phyloP scores from a whole-genome alignment of 2,329 filamentous ascomycete species.

The Fusarium staphyleae region DNA sequence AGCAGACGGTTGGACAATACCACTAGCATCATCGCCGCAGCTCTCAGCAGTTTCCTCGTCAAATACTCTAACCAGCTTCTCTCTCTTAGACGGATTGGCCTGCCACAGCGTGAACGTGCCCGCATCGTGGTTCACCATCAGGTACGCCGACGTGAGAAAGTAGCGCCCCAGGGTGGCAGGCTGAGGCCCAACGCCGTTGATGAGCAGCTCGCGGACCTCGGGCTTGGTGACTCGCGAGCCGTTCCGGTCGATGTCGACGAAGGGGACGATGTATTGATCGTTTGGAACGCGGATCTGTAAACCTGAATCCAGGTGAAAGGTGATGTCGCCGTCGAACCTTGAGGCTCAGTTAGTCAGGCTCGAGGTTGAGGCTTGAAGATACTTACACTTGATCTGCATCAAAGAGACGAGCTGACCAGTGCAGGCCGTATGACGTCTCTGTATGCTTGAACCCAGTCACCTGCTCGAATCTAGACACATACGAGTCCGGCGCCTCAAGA shows the following conservation, averaged over 20 bases:
- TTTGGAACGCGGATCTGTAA: constrained; percentile 43
- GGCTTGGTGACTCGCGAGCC: constrained; percentile 35
- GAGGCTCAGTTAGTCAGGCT: not conserved
- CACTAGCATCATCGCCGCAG: constrained; percentile 16
- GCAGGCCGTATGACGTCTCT: constrained; percentile 17
- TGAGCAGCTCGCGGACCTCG: constrained; percentile 35
- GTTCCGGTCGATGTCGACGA: constrained; percentile 38
- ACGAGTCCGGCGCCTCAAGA: constrained; percentile 35
- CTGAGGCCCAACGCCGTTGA: constrained; percentile 31
- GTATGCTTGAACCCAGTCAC: constrained; percentile 16
- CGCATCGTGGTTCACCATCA: constrained; percentile 48
- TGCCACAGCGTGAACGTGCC: constrained; percentile 47
- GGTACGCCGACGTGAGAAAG: constrained; percentile 46
- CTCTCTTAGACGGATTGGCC: constrained; percentile 39
- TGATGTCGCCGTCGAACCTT: constrained; percentile 44
- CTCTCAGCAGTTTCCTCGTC: constrained; percentile 8
- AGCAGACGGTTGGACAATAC: constrained; percentile 19
- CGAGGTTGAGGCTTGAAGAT: accelerated
- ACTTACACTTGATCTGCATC: constrained; percentile 23
- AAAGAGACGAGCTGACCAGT: constrained; percentile 27
- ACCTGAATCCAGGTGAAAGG: constrained; percentile 40
- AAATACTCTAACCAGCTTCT: constrained; percentile 12
- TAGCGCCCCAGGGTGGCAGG: constrained; percentile 43
- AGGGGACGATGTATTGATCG: constrained; percentile 42
- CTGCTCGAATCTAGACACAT: constrained; percentile 34